Evolutionary conservation across 2,329 filamentous ascomycete genomes (phyloP).

Genomic region (Aureobasidium leucospermi): DNA sequence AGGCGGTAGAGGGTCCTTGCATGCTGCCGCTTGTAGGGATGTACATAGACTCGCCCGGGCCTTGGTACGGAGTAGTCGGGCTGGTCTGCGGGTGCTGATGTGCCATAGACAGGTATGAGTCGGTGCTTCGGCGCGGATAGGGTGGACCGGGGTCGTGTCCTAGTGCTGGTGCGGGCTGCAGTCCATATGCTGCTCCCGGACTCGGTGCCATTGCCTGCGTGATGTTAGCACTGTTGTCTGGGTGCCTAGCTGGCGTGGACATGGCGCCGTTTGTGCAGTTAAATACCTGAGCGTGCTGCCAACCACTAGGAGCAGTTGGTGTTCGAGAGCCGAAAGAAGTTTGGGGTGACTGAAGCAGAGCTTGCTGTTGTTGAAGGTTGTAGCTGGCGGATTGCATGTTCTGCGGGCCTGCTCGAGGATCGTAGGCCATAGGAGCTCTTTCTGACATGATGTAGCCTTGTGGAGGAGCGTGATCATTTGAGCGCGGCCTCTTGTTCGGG

Average conservation of each 20-base stretch:
- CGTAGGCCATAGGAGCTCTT: background rate
- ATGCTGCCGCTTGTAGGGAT: background rate
- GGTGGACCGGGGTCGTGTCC: background rate
- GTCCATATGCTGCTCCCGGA: background rate
- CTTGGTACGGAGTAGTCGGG: constrained; percentile 1
- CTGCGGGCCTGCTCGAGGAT: background rate
- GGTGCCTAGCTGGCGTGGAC: background rate
- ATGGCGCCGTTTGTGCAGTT: background rate
- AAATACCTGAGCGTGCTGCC: background rate
- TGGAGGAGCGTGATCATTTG: background rate
- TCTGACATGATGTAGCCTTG: background rate
- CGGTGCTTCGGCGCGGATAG: background rate
- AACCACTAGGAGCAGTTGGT: background rate
- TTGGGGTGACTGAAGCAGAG: background rate
- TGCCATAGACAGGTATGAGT: background rate
- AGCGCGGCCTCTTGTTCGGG: constrained; percentile 2
- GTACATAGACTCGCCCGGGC: background rate
- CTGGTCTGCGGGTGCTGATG: background rate
- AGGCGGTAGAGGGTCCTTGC: background rate
- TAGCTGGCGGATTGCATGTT: background rate
- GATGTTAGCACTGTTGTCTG: background rate
- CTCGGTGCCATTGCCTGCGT: background rate
- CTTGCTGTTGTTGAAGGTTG: background rate
- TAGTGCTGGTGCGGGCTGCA: background rate
- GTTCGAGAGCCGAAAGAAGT: background rate